Percentiles rank a stretch among this genome's conserved stretches.
Evolutionary conservation across 495 filamentous ascomycete species (phyloP).

Genomic region (Aspergillus cristatus): DNA sequence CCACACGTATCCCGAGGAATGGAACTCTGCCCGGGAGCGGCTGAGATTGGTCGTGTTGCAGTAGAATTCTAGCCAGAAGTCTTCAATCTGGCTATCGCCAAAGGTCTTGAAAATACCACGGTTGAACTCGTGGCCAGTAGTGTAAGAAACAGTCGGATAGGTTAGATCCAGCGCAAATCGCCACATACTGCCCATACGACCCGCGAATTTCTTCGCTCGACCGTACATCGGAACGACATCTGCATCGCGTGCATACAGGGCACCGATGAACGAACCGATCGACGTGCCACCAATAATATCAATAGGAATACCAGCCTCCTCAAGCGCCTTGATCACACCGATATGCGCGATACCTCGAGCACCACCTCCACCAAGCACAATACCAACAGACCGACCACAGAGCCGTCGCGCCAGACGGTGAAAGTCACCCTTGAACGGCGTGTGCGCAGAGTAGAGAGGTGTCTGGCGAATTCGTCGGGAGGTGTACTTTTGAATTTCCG

Average conservation of each 20-base stretch:
- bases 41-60: conserved; percentile 98
- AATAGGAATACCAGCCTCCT: conserved; percentile 93
- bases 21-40: conserved; percentile 79
- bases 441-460: conserved; percentile 82
- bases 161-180: conserved; percentile 91
- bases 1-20: conserved; percentile 94
- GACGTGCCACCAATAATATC: conserved; percentile 95
- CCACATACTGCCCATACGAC: conserved; percentile 96
- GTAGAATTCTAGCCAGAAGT: conserved; percentile 98
- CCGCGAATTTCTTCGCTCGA: conserved; percentile 91
- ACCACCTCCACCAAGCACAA: conserved; percentile 90
- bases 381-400: conserved; percentile 87
- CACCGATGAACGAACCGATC: conserved; percentile 96
- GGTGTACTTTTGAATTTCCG: conserved; percentile 96
- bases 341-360: conserved; percentile 86
- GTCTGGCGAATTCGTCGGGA: conserved; percentile 76
- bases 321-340: conserved; percentile 87
- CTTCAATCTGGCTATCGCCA: conserved; percentile 91
- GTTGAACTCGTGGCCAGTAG: conserved; percentile 97
- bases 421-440: conserved; percentile 92
- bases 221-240: conserved; percentile 97
- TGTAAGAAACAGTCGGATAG: conserved; percentile 91
- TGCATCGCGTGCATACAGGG: conserved; percentile 89
- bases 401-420: conserved; percentile 84
- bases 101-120: conserved; percentile 98